These are phyloP conservation scores for Mycena indigotica DNA, from an alignment of 768 basidiomycete genomes.

Conservation along the genomic window DNA sequence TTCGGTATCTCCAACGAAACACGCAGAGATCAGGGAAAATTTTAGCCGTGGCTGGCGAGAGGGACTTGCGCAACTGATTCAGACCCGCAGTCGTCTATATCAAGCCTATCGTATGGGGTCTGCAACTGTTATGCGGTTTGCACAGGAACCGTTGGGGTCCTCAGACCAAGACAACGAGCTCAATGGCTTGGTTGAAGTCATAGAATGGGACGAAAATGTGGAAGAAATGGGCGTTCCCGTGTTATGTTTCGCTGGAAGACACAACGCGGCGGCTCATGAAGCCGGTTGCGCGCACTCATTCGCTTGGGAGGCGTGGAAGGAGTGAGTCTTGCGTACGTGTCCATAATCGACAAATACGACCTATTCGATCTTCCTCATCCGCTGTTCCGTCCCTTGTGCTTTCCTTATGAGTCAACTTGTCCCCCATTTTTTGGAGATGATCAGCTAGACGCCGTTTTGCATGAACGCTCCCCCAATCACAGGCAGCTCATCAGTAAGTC, in stretches of 20 bases:
- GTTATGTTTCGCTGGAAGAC: conserved; percentile 44
- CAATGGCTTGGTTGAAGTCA: conserved; percentile 41
- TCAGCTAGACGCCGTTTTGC: too few species aligned
- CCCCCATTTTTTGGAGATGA: too few species aligned
- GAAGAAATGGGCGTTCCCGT: conserved; percentile 30
- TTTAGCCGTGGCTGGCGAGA: conserved; percentile 68
- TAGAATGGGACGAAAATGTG: conserved; percentile 27
- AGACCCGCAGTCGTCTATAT: conserved; percentile 47
- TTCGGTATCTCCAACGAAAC: conserved; percentile 34
- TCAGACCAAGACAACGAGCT: conserved; percentile 30
- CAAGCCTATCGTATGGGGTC: conserved; percentile 50
- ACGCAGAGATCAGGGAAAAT: conserved; percentile 45
- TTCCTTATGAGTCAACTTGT: too few species aligned
- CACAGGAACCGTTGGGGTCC: conserved; percentile 23
- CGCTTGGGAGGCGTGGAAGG: conserved; percentile 37
- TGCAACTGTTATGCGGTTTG: conserved; percentile 45
- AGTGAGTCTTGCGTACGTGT: conserved; percentile 18
- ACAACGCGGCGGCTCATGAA: conserved; percentile 33
- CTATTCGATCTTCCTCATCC: too few species aligned
- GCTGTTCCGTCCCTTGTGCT: too few species aligned
- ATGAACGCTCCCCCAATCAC: too few species aligned
- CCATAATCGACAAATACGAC: background rate
- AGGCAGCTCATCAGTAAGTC: too few species aligned
- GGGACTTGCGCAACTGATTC: conserved; percentile 55
- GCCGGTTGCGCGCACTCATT: conserved; percentile 44